A percentile compares a stretch with the other conserved stretches of the same genome.
These are phyloP conservation scores for Butyriboletus loyo DNA, from an alignment of 768 basidiomycete genomes.

Conservation along the genomic window DNA sequence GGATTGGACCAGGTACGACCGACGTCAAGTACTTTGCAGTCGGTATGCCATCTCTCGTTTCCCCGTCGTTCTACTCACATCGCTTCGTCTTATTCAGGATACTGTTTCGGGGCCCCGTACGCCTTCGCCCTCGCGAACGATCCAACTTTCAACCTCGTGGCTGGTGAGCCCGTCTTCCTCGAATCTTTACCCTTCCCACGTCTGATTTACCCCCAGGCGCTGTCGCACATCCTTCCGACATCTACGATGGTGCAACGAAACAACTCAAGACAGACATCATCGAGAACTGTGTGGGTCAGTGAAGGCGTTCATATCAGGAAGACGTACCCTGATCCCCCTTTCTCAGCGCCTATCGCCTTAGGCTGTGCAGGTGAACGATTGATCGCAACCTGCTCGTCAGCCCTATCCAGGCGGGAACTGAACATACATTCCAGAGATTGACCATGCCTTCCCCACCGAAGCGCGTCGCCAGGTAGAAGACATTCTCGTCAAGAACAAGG, in stretches of 20 bases:
- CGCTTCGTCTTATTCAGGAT: slow-evolving; percentile 35
- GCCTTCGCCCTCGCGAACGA: slow-evolving; percentile 47
- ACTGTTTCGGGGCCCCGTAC: slow-evolving; percentile 58
- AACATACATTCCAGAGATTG: slow-evolving; percentile 40
- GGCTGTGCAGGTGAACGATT: slow-evolving; percentile 49
- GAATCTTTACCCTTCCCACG: neutral
- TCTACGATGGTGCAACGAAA: slow-evolving; percentile 8
- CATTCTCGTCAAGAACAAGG: slow-evolving; percentile 48
- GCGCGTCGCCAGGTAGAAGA: slow-evolving; percentile 56
- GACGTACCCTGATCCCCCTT: neutral
- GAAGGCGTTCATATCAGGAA: neutral
- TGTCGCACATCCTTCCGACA: slow-evolving; percentile 50
- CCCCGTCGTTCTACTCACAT: neutral
- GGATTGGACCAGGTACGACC: slow-evolving; percentile 7
- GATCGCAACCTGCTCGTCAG: neutral
- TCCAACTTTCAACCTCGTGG: slow-evolving; percentile 36
- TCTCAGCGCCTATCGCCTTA: slow-evolving; percentile 51
- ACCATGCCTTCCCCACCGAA: slow-evolving; percentile 50
- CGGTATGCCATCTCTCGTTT: slow-evolving; percentile 28
- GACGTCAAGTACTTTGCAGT: slow-evolving; percentile 44
- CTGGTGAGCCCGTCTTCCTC: slow-evolving; percentile 34
- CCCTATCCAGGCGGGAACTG: neutral
- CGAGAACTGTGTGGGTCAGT: slow-evolving; percentile 45
- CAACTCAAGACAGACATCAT: slow-evolving; percentile 48
- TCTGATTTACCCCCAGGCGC: slow-evolving; percentile 37